Conservation (phyloP, 192 early-diverging fungal species). For the Coemansia sp. region DNA sequence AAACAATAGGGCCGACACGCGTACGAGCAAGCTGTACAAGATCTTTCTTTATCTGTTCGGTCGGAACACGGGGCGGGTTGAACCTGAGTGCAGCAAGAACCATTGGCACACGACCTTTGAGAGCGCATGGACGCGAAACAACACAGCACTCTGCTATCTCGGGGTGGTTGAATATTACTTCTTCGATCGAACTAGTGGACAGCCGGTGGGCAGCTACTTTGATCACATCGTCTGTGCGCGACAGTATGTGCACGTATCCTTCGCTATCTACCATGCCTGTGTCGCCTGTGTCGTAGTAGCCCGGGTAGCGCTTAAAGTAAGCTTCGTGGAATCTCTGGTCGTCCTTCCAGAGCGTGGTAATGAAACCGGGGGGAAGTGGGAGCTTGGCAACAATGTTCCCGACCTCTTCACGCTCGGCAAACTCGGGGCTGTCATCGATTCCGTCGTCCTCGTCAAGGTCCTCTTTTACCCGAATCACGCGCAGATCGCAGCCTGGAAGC, state of each 20-base stretch:
- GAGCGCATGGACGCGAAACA: slow-evolving; percentile 62
- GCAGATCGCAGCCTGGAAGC: slow-evolving; percentile 74
- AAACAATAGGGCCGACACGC: slow-evolving; percentile 81
- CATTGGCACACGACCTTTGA: slow-evolving; percentile 71
- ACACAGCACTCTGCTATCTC: slow-evolving; percentile 70
- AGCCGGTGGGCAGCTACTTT: slow-evolving; percentile 87
- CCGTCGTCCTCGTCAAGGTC: slow-evolving; percentile 49
- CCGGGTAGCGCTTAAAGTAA: slow-evolving; percentile 77
- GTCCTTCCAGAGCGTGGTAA: slow-evolving; percentile 80
- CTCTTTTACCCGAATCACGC: slow-evolving; percentile 59
- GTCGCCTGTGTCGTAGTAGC: slow-evolving; percentile 82
- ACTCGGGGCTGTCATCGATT: slow-evolving; percentile 34
- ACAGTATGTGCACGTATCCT: slow-evolving; percentile 70
- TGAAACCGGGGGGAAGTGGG: slow-evolving; percentile 78
- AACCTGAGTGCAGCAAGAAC: slow-evolving; percentile 58
- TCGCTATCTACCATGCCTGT: slow-evolving; percentile 76
- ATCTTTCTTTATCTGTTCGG: slow-evolving; percentile 44
- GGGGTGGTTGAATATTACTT: slow-evolving; percentile 66
- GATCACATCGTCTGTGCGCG: slow-evolving; percentile 76
- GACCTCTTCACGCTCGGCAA: slow-evolving; percentile 60
- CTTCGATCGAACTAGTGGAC: slow-evolving; percentile 76
- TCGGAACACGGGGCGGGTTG: background rate
- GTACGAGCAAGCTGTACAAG: slow-evolving; percentile 62
- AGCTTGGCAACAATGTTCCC: slow-evolving; percentile 79
- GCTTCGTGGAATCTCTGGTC: slow-evolving; percentile 65